These are phyloP conservation scores for Cercospora zeina DNA, from an alignment of 2,329 filamentous ascomycete genomes.

Conservation along the genomic window DNA sequence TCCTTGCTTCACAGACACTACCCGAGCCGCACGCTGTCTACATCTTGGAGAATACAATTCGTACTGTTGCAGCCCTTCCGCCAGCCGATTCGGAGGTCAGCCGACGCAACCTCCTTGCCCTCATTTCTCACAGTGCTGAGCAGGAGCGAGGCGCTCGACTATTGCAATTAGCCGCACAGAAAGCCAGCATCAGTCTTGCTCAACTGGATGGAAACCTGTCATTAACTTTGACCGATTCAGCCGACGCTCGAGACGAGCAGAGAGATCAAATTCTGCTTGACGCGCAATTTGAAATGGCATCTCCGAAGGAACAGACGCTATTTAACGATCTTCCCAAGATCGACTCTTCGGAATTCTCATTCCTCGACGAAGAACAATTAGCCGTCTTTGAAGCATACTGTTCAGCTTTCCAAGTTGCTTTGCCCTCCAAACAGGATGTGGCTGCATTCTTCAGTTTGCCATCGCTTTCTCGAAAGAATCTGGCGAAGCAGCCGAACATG, in stretches of 20 bases:
- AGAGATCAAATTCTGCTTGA: slow-evolving; percentile 9
- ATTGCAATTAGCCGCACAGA: slow-evolving; percentile 18
- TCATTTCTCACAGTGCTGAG: slow-evolving; percentile 10
- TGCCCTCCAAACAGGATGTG: slow-evolving; percentile 24
- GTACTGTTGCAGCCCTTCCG: slow-evolving; percentile 6
- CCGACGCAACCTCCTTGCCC: slow-evolving; percentile 16
- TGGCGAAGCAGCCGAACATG: slow-evolving; percentile 21
- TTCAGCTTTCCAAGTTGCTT: slow-evolving; percentile 22
- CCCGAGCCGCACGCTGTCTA: slow-evolving; percentile 16
- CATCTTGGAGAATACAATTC: slow-evolving; percentile 22
- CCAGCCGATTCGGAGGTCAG: slow-evolving; percentile 3
- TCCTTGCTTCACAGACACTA: slow-evolving; percentile 12
- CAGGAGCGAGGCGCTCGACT: slow-evolving; percentile 10
- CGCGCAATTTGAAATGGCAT: slow-evolving; percentile 13
- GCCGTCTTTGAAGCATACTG: slow-evolving; percentile 21
- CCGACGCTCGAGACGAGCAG: slow-evolving; percentile 12
- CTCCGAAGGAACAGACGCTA: slow-evolving; percentile 3
- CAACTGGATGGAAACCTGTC: slow-evolving; percentile 23
- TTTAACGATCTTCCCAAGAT: slow-evolving; percentile 22
- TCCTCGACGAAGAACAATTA: slow-evolving; percentile 22
- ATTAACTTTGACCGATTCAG: slow-evolving; percentile 16
- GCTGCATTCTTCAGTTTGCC: slow-evolving; percentile 21
- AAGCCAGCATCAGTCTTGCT: slow-evolving; percentile 13
- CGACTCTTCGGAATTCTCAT: slow-evolving; percentile 24
- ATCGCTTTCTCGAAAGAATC: slow-evolving; percentile 21